A percentile compares a stretch with the other conserved stretches of the same genome.
phyloP scores from a whole-genome alignment of 495 filamentous ascomycete genomes.

The Ramalina peruviana region DNA sequence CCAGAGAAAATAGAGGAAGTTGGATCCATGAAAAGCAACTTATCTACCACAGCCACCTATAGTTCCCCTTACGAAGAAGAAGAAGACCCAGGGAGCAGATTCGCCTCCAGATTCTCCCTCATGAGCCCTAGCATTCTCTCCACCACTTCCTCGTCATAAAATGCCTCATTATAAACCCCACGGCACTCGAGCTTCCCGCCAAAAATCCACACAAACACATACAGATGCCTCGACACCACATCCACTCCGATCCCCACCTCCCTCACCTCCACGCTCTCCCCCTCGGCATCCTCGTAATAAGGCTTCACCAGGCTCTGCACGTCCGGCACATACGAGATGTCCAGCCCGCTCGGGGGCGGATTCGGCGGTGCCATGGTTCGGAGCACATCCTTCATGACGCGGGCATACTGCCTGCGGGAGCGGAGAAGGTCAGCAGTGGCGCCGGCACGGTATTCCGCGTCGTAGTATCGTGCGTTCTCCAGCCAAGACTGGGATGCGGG shows the following conservation, averaged over 20 bases:
- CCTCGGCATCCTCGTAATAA: no score
- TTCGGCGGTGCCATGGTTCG: constrained; percentile 5
- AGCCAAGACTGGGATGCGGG: constrained; percentile 12
- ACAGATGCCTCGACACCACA: constrained; percentile 13
- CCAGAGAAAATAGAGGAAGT: no score
- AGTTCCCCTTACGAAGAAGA: no score
- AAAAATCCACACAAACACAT: constrained; percentile 20
- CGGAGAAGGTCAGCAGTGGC: constrained; percentile 14
- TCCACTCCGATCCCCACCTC: constrained; percentile 18
- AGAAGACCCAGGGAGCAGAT: no score
- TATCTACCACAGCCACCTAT: no score
- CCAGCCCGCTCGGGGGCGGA: constrained; percentile 18
- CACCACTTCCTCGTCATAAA: constrained; percentile 8
- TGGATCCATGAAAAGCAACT: no score
- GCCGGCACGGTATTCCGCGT: constrained; percentile 17
- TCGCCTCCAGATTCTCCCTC: no score
- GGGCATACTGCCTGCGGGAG: constrained; percentile 20
- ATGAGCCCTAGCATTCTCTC: no score
- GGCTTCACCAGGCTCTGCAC: constrained; percentile 14
- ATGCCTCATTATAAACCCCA: constrained; percentile 23
- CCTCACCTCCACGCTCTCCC: constrained; percentile 7
- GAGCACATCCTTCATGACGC: constrained; percentile 2
- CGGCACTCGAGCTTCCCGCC: constrained; percentile 15
- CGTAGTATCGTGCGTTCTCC: constrained; percentile 19
- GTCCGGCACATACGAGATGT: constrained; percentile 19